Evolutionary conservation across 177 flowering plant genomes (phyloP).

Genomic region (Vitis hybrid): DNA sequence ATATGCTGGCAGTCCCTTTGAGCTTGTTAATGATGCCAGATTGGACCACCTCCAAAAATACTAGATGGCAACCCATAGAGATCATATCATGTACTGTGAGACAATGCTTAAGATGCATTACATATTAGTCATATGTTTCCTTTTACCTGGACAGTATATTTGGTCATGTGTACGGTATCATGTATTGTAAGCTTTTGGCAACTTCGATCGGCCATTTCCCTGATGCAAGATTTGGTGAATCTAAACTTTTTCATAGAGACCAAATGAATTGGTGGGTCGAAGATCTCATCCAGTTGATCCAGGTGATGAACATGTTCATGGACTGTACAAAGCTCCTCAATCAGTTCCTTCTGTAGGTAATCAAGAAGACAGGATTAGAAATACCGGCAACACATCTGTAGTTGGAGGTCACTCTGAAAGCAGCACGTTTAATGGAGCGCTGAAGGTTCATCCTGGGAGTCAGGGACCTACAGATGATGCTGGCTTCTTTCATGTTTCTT

Average conservation of each 20-base stretch:
- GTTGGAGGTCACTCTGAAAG: constrained; percentile 32
- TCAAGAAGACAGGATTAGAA: constrained; percentile 35
- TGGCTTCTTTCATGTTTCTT: constrained; percentile 48
- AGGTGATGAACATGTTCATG: constrained; percentile 31
- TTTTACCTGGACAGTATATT: no score
- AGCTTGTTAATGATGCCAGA: no score
- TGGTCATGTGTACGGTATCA: no score
- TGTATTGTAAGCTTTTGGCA: not conserved
- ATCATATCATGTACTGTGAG: no score
- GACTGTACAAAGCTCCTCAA: constrained; percentile 30
- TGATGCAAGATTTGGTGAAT: constrained; percentile 1
- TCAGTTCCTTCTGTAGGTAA: constrained; percentile 26
- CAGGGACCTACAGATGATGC: constrained; percentile 34
- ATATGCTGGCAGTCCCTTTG: no score
- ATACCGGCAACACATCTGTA: constrained; percentile 20
- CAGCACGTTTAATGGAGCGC: constrained; percentile 44
- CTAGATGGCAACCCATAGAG: no score
- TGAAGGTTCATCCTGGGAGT: constrained; percentile 36
- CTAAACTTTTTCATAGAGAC: constrained; percentile 45
- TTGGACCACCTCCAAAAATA: no score
- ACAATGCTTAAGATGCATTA: no score
- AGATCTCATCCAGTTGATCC: constrained; percentile 30
- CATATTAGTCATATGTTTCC: no score
- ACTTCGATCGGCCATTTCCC: not conserved
- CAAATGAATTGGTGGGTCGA: constrained; percentile 32